These are phyloP conservation scores for Chamaecrista fasciculata DNA, from an alignment of 306 rosid genomes.

Conservation along the genomic window DNA sequence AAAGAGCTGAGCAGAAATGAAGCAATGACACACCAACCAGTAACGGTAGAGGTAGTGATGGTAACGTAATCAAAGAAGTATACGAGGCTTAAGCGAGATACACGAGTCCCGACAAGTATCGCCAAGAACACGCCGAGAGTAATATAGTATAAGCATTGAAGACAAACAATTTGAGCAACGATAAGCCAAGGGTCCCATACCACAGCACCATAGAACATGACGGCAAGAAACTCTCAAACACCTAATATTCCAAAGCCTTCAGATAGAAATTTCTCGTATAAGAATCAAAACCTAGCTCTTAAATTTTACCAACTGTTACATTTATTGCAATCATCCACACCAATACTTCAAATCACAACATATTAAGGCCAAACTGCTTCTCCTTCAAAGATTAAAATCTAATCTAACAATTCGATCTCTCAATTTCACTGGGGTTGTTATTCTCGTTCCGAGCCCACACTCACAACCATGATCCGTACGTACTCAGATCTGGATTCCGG, in stretches of 20 bases:
- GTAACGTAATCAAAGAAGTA: constrained; percentile 78
- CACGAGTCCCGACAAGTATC: constrained; percentile 64
- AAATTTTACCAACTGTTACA: neutral
- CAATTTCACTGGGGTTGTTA: neutral
- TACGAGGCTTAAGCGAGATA: constrained; percentile 68
- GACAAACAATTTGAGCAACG: constrained; percentile 68
- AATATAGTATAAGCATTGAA: constrained; percentile 72
- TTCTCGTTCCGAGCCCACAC: neutral
- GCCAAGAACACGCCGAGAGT: constrained; percentile 62
- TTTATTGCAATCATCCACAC: neutral
- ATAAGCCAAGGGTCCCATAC: constrained; percentile 87
- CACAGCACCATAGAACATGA: constrained; percentile 75
- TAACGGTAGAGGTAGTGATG: constrained; percentile 55
- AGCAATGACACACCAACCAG: constrained; percentile 75
- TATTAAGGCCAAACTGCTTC: neutral
- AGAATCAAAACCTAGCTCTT: constrained; percentile 1
- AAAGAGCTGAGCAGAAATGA: constrained; percentile 62
- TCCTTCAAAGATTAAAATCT: neutral
- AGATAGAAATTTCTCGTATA: neutral
- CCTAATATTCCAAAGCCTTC: constrained; percentile 17
- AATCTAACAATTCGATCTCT: neutral
- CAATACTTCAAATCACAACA: neutral
- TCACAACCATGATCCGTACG: neutral
- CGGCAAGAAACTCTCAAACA: constrained; percentile 26
- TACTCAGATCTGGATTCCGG: constrained; percentile 37